These are phyloP conservation scores for Euphorbia lathyris DNA, from an alignment of 345 rosid species.

Conservation along the genomic window DNA sequence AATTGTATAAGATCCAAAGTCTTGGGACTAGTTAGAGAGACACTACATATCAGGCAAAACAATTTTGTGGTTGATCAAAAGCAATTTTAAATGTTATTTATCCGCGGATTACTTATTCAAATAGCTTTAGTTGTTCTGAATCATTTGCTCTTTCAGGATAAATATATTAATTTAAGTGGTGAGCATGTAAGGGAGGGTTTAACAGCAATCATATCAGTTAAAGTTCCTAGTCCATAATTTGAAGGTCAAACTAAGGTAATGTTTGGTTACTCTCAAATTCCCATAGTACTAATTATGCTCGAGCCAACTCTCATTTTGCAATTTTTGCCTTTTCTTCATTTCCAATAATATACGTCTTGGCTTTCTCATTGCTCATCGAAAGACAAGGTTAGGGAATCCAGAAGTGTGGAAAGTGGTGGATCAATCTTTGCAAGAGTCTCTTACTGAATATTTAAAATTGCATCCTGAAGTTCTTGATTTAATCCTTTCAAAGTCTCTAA, in stretches of 20 bases:
- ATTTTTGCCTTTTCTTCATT: slow-evolving; percentile 7
- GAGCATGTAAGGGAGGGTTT: slow-evolving; percentile 98
- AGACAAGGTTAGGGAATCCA: slow-evolving; percentile 99
- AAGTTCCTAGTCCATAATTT: slow-evolving; percentile 96
- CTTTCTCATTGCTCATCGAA: slow-evolving; percentile 16
- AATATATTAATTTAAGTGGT: slow-evolving; percentile 83
- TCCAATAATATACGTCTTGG: slow-evolving; percentile 15
- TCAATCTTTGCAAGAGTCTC: slow-evolving; percentile 92
- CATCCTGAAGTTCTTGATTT: slow-evolving; percentile 95
- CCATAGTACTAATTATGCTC: background rate
- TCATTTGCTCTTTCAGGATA: slow-evolving; percentile 58
- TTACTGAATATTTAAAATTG: slow-evolving; percentile 89
- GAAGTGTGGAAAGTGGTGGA: slow-evolving; percentile 95
- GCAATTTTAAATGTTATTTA: background rate
- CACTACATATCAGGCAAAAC: background rate
- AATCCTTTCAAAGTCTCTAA: slow-evolving; percentile 83
- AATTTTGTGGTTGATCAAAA: too few species aligned
- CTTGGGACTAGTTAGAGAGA: background rate
- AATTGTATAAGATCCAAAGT: background rate
- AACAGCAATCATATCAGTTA: slow-evolving; percentile 89
- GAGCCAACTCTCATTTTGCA: background rate
- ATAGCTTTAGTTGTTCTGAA: slow-evolving; percentile 9
- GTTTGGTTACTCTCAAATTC: slow-evolving; percentile 13
- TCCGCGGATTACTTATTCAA: background rate
- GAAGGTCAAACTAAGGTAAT: slow-evolving; percentile 99